Evolutionary conservation across 2,329 filamentous ascomycete genomes (phyloP).

Genomic region (Akanthomyces lecanii): DNA sequence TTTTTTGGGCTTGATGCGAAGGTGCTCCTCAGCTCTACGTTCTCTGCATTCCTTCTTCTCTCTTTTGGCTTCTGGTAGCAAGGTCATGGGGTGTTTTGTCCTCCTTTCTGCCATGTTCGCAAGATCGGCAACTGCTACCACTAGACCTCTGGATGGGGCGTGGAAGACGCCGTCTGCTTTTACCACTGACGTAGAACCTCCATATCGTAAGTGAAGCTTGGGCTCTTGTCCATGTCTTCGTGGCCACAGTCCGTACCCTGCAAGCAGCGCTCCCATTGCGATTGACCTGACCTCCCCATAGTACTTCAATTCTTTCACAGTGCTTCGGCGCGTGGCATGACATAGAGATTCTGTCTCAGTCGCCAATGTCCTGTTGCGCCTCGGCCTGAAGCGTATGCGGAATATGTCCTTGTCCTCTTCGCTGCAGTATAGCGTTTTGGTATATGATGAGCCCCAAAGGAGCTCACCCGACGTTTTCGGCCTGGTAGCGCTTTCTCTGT

Average conservation of each 20-base stretch:
- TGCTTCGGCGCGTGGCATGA: background rate
- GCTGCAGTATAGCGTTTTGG: background rate
- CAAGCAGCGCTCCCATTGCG: background rate
- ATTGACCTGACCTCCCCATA: background rate
- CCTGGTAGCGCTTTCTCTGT: background rate
- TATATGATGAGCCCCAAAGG: background rate
- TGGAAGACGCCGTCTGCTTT: background rate
- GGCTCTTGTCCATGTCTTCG: too few relatives aligned
- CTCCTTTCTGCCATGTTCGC: background rate
- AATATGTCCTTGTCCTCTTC: background rate
- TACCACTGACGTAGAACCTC: background rate
- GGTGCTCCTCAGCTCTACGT: background rate
- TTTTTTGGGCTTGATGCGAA: background rate
- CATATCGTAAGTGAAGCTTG: background rate
- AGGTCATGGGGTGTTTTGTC: background rate
- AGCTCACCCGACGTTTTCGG: background rate
- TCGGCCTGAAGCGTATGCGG: background rate
- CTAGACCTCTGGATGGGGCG: background rate
- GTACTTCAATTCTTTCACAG: background rate
- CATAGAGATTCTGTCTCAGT: background rate
- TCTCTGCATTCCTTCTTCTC: background rate
- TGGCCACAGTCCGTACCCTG: background rate
- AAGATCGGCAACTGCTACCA: background rate
- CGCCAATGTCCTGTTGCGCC: background rate
- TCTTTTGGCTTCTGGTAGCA: background rate